phyloP scores from a whole-genome alignment of 1,284 basidiomycete species.

The Cystobasidium sp. region DNA sequence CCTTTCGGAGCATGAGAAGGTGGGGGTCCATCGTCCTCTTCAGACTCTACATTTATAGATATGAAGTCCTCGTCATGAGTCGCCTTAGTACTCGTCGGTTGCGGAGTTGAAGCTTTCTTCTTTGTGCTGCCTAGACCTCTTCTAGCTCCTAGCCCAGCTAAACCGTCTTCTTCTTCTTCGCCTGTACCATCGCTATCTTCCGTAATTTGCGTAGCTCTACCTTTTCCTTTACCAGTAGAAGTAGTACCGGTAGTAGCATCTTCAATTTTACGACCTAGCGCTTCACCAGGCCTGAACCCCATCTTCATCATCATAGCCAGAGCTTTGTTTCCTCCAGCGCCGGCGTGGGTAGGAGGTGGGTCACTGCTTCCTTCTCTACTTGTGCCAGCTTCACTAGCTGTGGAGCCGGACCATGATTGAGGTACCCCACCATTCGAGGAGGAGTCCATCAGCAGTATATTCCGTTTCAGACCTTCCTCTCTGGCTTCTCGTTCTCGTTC shows the following conservation, averaged over 20 bases:
- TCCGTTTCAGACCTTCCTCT: slow-evolving; percentile 45
- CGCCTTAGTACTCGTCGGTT: neutral
- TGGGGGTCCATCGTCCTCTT: slow-evolving; percentile 13
- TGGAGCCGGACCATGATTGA: neutral
- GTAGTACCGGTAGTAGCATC: neutral
- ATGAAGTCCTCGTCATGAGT: slow-evolving; percentile 15
- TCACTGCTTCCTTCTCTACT: neutral
- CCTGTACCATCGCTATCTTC: neutral
- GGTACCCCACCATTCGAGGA: neutral
- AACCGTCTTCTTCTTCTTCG: slow-evolving; percentile 7
- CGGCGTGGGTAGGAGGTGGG: slow-evolving; percentile 6
- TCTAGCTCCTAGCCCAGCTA: slow-evolving; percentile 24
- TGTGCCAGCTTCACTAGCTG: neutral
- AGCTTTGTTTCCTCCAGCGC: slow-evolving; percentile 41
- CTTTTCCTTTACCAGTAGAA: neutral
- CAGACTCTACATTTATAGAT: slow-evolving; percentile 11
- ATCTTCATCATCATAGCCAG: slow-evolving; percentile 52
- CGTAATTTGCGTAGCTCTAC: neutral
- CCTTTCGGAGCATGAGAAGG: neutral
- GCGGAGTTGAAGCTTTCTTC: slow-evolving; percentile 34
- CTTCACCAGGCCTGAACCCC: slow-evolving; percentile 53
- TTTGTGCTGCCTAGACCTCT: neutral
- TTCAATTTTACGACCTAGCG: slow-evolving; percentile 46
- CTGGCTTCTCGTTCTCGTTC: slow-evolving; percentile 42
- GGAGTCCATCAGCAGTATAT: slow-evolving; percentile 23